phyloP scores from a whole-genome alignment of 2,329 filamentous ascomycete genomes.

The Colletotrichum liaoningense region DNA sequence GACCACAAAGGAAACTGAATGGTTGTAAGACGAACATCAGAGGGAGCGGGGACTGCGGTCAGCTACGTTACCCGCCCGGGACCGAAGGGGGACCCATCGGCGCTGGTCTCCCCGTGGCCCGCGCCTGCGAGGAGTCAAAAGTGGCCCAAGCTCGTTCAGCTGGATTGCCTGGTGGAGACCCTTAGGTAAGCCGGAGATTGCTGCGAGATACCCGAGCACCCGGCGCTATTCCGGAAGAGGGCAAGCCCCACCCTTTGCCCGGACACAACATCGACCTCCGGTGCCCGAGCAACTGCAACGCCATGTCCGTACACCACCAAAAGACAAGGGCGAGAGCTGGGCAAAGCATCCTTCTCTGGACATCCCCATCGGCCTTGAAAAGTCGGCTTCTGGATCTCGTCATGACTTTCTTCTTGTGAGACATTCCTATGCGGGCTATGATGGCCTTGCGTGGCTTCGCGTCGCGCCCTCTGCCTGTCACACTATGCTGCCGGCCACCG shows the following conservation, averaged over 20 bases:
- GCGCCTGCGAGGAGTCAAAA: not conserved
- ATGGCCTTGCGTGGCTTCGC: not conserved
- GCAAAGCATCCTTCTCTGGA: constrained; percentile 25
- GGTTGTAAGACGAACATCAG: constrained; percentile 10
- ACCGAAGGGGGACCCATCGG: constrained; percentile 14
- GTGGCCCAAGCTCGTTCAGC: not conserved
- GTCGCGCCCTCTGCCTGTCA: not conserved
- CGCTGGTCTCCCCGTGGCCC: not conserved
- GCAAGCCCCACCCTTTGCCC: not conserved
- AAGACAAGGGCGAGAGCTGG: not conserved
- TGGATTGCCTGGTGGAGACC: not conserved
- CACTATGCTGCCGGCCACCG: not conserved
- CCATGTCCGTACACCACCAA: constrained; percentile 8
- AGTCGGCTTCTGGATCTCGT: not conserved
- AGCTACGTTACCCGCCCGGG: constrained; percentile 25
- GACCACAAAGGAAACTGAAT: constrained; percentile 11
- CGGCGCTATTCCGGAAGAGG: constrained; percentile 12
- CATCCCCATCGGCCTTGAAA: constrained; percentile 33
- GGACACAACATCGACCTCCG: constrained; percentile 27
- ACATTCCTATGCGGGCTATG: constrained; percentile 2
- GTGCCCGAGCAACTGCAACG: constrained; percentile 15
- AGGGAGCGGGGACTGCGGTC: not conserved
- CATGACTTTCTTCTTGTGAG: constrained; percentile 2
- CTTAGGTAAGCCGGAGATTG: constrained; percentile 7
- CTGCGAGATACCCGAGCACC: constrained; percentile 7